Percentiles rank a stretch among this genome's conserved stretches.
phyloP scores from a whole-genome alignment of 78 protist species.

The Trichosphaerium sp. region DNA sequence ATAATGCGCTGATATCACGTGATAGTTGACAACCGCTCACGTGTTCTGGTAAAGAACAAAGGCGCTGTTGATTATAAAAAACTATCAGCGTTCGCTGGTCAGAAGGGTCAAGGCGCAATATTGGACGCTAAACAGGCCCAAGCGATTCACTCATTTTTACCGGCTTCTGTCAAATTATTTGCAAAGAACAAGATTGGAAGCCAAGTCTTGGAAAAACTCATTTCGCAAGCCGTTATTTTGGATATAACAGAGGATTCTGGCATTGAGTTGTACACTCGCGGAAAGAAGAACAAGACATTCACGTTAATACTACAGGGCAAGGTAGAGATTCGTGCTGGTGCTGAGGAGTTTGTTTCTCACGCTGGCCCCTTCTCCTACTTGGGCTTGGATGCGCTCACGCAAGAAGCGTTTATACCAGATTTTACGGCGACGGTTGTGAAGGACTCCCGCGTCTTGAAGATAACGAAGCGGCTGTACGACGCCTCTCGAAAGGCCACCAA shows the following conservation, averaged over 20 bases:
- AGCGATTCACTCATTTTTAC: slow-evolving; percentile 22
- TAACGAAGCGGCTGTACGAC: slow-evolving; percentile 14
- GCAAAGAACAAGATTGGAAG: not conserved
- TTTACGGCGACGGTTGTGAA: slow-evolving; percentile 18
- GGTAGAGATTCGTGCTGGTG: slow-evolving; percentile 32
- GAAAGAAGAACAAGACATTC: slow-evolving; percentile 13
- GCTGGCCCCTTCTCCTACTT: slow-evolving; percentile 52
- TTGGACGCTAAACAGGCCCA: slow-evolving; percentile 14
- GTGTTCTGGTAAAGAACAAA: no score
- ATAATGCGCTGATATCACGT: no score
- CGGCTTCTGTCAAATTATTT: no score
- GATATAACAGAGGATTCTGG: no score
- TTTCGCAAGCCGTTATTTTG: not conserved
- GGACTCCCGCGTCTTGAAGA: not conserved
- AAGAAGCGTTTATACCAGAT: slow-evolving; percentile 23
- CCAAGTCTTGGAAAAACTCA: not conserved
- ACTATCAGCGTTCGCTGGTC: slow-evolving; percentile 20
- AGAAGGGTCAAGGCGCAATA: not conserved
- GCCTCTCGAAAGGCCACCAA: not conserved
- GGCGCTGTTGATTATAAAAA: slow-evolving; percentile 18
- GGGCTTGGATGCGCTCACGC: slow-evolving; percentile 26
- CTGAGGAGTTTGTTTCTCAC: slow-evolving; percentile 37
- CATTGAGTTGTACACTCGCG: slow-evolving; percentile 30
- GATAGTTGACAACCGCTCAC: no score
- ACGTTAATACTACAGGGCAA: slow-evolving; percentile 36